A percentile compares a stretch with the other conserved stretches of the same genome.
Evolutionary conservation across 2,329 filamentous ascomycete genomes (phyloP).

Genomic region (Penicillium thymicola): DNA sequence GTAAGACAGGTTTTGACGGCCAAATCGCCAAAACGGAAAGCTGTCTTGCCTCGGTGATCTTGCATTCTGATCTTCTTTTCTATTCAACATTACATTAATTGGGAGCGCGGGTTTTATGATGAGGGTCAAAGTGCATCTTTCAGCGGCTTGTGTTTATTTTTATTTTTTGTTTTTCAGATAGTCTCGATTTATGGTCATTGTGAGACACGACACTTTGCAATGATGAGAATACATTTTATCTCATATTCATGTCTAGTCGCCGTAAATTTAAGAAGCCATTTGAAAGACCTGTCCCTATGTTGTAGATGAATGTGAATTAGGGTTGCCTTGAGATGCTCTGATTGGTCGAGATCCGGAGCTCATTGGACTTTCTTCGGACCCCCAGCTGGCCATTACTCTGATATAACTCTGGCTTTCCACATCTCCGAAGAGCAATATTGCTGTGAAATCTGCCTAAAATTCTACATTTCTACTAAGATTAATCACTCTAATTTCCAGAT

Average conservation of each 20-base stretch:
- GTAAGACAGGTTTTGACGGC: constrained; percentile 70
- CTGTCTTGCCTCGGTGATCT: constrained; percentile 3
- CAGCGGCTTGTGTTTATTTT: background rate
- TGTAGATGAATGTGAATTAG: background rate
- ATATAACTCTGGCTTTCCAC: constrained; percentile 1
- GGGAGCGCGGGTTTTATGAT: background rate
- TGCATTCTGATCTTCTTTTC: constrained; percentile 1
- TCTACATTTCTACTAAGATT: background rate
- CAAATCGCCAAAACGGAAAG: constrained; percentile 56
- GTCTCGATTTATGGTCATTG: background rate
- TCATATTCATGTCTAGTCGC: background rate
- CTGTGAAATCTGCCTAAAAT: background rate
- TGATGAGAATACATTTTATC: background rate
- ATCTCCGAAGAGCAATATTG: background rate
- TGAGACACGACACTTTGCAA: background rate
- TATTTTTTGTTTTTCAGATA: background rate
- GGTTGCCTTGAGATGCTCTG: background rate
- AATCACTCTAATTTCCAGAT: background rate
- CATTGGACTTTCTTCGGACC: constrained; percentile 1
- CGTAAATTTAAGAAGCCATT: background rate
- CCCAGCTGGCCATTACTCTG: background rate
- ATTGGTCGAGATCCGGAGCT: constrained; percentile 9
- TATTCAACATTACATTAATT: constrained; percentile 3
- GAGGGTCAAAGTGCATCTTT: constrained; percentile 1
- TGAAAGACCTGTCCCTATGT: background rate